phyloP scores from a whole-genome alignment of 441 rosid genomes.

The Sinapis alba region DNA sequence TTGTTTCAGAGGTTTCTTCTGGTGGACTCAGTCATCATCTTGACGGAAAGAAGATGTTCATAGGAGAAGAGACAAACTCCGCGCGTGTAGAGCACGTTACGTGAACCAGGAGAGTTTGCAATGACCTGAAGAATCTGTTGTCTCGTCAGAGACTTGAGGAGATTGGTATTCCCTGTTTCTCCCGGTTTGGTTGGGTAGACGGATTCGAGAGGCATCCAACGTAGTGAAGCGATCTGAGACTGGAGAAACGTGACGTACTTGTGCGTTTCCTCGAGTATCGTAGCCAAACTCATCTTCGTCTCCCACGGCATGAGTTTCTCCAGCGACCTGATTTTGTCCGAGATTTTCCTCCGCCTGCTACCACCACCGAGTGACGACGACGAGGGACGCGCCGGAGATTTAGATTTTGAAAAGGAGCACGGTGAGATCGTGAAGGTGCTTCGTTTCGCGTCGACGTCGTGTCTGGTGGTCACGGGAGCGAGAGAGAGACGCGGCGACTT shows the following conservation, averaged over 20 bases:
- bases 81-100: conserved; percentile 45
- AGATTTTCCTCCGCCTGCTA: conserved; percentile 36
- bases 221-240: conserved; percentile 49
- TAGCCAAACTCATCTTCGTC: conserved; percentile 48
- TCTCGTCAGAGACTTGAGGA: conserved; percentile 44
- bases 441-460: not conserved
- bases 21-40: conserved; percentile 16
- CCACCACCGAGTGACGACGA: conserved; percentile 13
- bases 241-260: conserved; percentile 55
- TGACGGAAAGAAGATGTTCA: conserved; percentile 50
- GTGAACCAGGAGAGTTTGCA: conserved; percentile 52
- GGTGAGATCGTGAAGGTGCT: conserved; percentile 8
- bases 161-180: not conserved
- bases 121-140: conserved; percentile 59
- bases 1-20: conserved; percentile 26
- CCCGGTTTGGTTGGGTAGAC: not conserved
- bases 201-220: conserved; percentile 52
- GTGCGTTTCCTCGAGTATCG: conserved; percentile 52
- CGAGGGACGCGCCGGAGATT: not conserved
- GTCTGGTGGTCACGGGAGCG: not conserved
- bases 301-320: conserved; percentile 59
- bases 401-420: not conserved
- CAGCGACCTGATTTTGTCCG: conserved; percentile 46
- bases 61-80: conserved; percentile 49
- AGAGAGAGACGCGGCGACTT: not conserved